Conservation (phyloP, 371 early-diverging fungal species). For the Zychaea mexicana region DNA sequence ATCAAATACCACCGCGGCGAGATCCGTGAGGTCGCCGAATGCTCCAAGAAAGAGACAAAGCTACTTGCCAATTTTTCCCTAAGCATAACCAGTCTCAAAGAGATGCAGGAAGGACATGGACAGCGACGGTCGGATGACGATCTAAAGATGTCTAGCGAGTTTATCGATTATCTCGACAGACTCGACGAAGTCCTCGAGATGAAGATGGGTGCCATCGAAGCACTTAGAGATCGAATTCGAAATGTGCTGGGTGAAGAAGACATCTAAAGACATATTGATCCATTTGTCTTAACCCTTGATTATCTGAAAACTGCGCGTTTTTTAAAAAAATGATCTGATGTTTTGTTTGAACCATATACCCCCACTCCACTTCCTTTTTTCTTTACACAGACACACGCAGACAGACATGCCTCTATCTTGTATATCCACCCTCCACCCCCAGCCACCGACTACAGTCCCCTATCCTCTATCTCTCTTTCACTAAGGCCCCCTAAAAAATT, state of each 20-base stretch:
- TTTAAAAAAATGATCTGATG: neutral
- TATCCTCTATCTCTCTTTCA: neutral
- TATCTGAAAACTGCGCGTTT: neutral
- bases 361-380: neutral
- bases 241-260: conserved; percentile 16
- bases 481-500: no score
- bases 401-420: no score
- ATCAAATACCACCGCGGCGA: conserved; percentile 77
- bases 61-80: conserved; percentile 76
- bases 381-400: no score
- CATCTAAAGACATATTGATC: neutral
- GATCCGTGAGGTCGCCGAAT: conserved; percentile 76
- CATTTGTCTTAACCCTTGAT: no score
- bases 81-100: conserved; percentile 32
- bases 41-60: conserved; percentile 78
- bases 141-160: conserved; percentile 30
- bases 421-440: neutral
- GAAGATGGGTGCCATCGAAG: conserved; percentile 48
- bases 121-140: conserved; percentile 25
- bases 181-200: conserved; percentile 56
- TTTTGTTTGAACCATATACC: neutral
- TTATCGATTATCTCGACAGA: conserved; percentile 48
- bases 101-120: conserved; percentile 17
- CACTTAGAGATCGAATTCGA: conserved; percentile 39
- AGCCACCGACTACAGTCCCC: no score